A percentile compares a stretch with the other conserved stretches of the same genome.
These are phyloP conservation scores for Aureobasidium sp. DNA, from an alignment of 2,329 filamentous ascomycete genomes.

Conservation along the genomic window DNA sequence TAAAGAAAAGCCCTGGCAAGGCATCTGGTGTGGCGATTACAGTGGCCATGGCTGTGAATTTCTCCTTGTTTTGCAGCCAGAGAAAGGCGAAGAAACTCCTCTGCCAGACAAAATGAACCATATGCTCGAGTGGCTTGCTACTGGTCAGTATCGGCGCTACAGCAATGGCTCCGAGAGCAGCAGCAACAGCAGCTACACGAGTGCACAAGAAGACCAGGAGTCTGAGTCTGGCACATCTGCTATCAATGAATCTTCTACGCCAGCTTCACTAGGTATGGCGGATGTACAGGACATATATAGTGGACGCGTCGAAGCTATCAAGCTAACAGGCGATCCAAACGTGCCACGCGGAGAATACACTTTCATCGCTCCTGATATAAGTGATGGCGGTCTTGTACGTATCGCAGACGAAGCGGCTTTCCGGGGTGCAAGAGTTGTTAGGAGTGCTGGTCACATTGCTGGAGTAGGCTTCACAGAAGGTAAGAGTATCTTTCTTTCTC, in stretches of 20 bases:
- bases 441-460: constrained; percentile 71
- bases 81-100: constrained; percentile 36
- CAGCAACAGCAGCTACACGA: constrained; percentile 18
- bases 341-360: constrained; percentile 80
- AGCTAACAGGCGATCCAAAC: constrained; percentile 86
- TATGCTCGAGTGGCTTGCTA: constrained; percentile 27
- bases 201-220: constrained; percentile 16
- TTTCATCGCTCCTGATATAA: constrained; percentile 74
- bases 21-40: constrained; percentile 91
- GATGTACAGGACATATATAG: constrained; percentile 40
- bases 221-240: not conserved
- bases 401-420: constrained; percentile 62
- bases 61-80: constrained; percentile 69
- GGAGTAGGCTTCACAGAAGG: constrained; percentile 63
- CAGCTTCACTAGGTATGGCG: not conserved
- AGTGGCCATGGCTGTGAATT: constrained; percentile 85
- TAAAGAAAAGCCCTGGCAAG: constrained; percentile 70
- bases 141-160: constrained; percentile 19
- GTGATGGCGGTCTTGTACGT: constrained; percentile 56
- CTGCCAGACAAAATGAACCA: constrained; percentile 33
- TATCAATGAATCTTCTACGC: not conserved
- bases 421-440: constrained; percentile 65
- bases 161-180: constrained; percentile 21
- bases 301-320: constrained; percentile 73
- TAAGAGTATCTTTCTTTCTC: constrained; percentile 38